These are phyloP conservation scores for Oryza meridionalis DNA, from an alignment of 176 grass and related monocot genomes.

Conservation along the genomic window DNA sequence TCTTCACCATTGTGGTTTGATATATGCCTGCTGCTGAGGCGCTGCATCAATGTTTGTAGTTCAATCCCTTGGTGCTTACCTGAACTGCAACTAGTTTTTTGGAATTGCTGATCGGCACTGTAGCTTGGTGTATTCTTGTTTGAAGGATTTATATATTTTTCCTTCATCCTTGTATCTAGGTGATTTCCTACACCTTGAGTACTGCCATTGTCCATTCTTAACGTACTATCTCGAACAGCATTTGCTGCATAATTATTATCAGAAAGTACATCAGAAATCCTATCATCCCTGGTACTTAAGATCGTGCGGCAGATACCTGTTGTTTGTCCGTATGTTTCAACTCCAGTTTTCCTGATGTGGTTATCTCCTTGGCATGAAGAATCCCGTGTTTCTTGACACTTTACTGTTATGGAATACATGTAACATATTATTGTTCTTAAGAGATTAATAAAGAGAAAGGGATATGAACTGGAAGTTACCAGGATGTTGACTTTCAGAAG, in stretches of 20 bases:
- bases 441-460: background rate
- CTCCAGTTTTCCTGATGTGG: background rate
- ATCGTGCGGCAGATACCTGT: constrained; percentile 15
- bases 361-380: constrained; percentile 14
- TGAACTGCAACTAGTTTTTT: constrained; percentile 2
- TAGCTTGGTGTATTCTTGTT: background rate
- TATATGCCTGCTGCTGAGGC: background rate
- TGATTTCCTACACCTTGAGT: constrained; percentile 23
- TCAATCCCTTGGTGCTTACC: constrained; percentile 1
- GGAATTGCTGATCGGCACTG: background rate
- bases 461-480: background rate
- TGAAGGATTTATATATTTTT: constrained; percentile 30
- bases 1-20: background rate
- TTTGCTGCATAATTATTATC: constrained; percentile 17
- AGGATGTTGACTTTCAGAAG: constrained; percentile 25
- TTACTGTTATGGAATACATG: background rate
- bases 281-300: background rate
- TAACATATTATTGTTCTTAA: background rate
- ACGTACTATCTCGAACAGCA: background rate
- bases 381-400: constrained; percentile 2
- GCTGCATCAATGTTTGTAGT: background rate
- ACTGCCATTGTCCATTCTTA: background rate
- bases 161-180: background rate
- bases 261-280: background rate
- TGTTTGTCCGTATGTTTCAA: constrained; percentile 22